Base-by-base conservation (phyloP, 148 eudicot genomes). In the Chenopodium suecicum region DNA sequence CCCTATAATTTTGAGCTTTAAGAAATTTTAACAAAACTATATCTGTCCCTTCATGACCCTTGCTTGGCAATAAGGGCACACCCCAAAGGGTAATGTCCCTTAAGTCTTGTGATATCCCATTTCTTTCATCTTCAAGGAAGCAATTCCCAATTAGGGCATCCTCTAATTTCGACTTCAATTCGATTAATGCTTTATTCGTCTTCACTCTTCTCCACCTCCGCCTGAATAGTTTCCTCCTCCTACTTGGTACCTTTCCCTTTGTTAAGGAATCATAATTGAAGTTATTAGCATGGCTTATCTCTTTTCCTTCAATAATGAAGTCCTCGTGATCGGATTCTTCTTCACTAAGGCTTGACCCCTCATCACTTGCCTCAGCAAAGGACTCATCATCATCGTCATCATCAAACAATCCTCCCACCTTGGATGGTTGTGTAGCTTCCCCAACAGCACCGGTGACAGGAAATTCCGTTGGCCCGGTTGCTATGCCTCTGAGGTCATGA, bases 1-100 rank as follows among this genome's bases (percentile, higher is more conserved):
- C 92, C 73, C 77, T 90, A 84, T 82, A 94, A 46, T 82, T 81
- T 54, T 87, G 91, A 2, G 98, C 90, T 74, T 87, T 85, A 46
- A 94, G 83, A 82, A 92, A 92, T 37, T 96, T 94, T 78, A 86
- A 58, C 1, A 96, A 80, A 73, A 93, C 82, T 1, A 81, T 48
- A 31, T 94, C 88, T 14, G 92, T 88, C 3, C 86, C 91, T 25
- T 84, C 86, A 67, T 90, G 86, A 2, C 87, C 93, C 82, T 88
- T 89, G 71, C 93, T 91, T 3, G 95, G 95, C 80, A 91, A 88
- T 4, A 96, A 81, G 41, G 98, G 95, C 47, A 96, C 93, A 10
- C 95, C 97, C 99, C 99, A 96, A 3, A 96, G 80, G 8, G 68
- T 83, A 48, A 90, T 84, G 31, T 89, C 93, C 44, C 25, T 78